phyloP scores from a whole-genome alignment of 2,329 filamentous ascomycete genomes.

The Pezicula neosporulosa region DNA sequence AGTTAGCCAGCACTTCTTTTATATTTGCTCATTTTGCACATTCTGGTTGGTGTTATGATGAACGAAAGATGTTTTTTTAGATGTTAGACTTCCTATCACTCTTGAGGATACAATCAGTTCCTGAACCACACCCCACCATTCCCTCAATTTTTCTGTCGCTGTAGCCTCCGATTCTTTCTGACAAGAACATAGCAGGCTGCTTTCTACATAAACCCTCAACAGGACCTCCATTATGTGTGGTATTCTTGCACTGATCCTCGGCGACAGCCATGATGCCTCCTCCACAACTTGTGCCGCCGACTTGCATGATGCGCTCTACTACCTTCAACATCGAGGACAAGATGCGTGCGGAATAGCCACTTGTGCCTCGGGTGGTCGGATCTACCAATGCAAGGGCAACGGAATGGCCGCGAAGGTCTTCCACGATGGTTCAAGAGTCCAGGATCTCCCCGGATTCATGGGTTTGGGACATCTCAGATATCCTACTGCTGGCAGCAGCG shows the following conservation, averaged over 20 bases:
- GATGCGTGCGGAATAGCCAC: slow-evolving; percentile 85
- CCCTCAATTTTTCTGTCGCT: background rate
- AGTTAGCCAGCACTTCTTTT: no score
- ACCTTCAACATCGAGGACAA: slow-evolving; percentile 71
- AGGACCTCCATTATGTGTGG: slow-evolving; percentile 50
- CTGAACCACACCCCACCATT: slow-evolving; percentile 16
- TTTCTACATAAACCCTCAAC: background rate
- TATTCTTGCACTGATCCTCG: slow-evolving; percentile 58
- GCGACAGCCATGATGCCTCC: slow-evolving; percentile 44
- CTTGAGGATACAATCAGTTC: slow-evolving; percentile 18
- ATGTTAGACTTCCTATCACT: slow-evolving; percentile 27
- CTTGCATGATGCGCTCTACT: slow-evolving; percentile 69
- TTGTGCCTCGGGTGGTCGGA: slow-evolving; percentile 70
- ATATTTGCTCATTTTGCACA: no score
- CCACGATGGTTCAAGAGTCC: slow-evolving; percentile 69
- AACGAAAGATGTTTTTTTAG: slow-evolving; percentile 16
- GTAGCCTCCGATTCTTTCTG: background rate
- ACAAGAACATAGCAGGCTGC: background rate
- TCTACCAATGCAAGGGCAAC: slow-evolving; percentile 88
- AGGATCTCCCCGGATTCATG: slow-evolving; percentile 80
- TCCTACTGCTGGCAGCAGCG: slow-evolving; percentile 81
- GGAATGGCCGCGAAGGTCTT: slow-evolving; percentile 86
- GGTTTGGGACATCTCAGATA: slow-evolving; percentile 84
- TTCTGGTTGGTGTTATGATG: slow-evolving; percentile 15
- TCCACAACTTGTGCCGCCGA: slow-evolving; percentile 55